These are phyloP conservation scores for Diplogelasinospora grovesii DNA, from an alignment of 495 filamentous ascomycete species.

Conservation along the genomic window DNA sequence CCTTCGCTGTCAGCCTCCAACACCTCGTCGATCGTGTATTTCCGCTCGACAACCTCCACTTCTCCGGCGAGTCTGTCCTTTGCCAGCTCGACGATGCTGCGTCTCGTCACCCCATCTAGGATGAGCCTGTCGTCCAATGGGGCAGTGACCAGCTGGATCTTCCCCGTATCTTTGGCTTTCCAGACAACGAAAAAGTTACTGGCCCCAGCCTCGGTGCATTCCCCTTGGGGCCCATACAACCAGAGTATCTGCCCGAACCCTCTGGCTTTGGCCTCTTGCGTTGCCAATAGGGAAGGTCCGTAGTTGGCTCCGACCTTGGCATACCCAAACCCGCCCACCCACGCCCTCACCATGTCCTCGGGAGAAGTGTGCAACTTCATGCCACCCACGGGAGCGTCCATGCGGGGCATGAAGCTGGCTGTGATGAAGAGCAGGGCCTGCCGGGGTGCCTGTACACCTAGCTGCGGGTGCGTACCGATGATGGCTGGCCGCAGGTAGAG, in stretches of 20 bases:
- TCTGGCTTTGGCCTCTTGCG: constrained; percentile 57
- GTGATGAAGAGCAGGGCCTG: constrained; percentile 84
- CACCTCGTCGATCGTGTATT: constrained; percentile 75
- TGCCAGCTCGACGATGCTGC: constrained; percentile 69
- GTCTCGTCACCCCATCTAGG: constrained; percentile 74
- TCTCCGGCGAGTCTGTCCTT: constrained; percentile 53
- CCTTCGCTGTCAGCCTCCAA: constrained; percentile 66
- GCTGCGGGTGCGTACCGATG: constrained; percentile 70
- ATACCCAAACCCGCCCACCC: constrained; percentile 87
- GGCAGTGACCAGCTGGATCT: constrained; percentile 72
- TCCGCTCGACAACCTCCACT: constrained; percentile 67
- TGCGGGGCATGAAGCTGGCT: constrained; percentile 60
- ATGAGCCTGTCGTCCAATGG: constrained; percentile 76
- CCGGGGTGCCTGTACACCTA: constrained; percentile 75
- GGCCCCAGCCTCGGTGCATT: constrained; percentile 87
- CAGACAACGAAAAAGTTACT: constrained; percentile 88
- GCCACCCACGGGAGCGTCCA: constrained; percentile 50
- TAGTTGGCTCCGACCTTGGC: constrained; percentile 93
- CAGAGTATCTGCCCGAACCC: constrained; percentile 90
- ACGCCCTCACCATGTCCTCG: constrained; percentile 76
- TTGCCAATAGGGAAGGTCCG: constrained; percentile 70
- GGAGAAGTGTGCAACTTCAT: constrained; percentile 71
- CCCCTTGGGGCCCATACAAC: constrained; percentile 68
- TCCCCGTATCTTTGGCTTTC: constrained; percentile 57
- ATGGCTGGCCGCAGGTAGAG: constrained; percentile 77